Evolutionary conservation across 148 eudicot genomes (phyloP).

Genomic region (Rhododendron griersonianum): DNA sequence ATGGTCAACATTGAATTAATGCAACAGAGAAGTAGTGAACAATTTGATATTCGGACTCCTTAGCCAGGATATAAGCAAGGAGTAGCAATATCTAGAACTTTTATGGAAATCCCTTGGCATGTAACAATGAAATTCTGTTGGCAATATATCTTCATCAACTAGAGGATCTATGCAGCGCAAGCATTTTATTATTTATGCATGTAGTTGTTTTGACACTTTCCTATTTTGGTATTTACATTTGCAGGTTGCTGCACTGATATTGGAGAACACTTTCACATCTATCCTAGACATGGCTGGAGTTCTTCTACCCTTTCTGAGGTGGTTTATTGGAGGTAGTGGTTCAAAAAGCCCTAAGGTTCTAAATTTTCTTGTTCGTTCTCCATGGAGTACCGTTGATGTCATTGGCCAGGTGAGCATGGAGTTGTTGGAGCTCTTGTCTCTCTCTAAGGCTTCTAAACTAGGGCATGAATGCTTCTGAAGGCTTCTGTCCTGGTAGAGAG

Average conservation of each 20-base stretch:
- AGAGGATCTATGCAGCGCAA: background rate
- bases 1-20: background rate
- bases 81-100: background rate
- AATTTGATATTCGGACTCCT: background rate
- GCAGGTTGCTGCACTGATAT: conserved; percentile 71
- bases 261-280: conserved; percentile 94
- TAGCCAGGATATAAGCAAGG: background rate
- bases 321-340: conserved; percentile 77
- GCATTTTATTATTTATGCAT: background rate
- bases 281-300: conserved; percentile 97
- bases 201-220: background rate
- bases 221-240: background rate
- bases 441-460: background rate
- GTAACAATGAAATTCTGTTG: background rate
- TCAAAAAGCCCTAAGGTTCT: conserved; percentile 66
- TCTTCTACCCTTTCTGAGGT: conserved; percentile 76
- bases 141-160: background rate
- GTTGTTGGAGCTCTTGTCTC: conserved; percentile 7
- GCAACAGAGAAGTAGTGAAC: background rate
- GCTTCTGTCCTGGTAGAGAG: background rate
- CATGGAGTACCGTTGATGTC: conserved; percentile 82
- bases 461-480: background rate
- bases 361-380: conserved; percentile 75
- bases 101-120: background rate
- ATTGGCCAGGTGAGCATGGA: conserved; percentile 63